Evolutionary conservation across 176 grass and related monocot genomes (phyloP).

Genomic region (Chloris gayana): DNA sequence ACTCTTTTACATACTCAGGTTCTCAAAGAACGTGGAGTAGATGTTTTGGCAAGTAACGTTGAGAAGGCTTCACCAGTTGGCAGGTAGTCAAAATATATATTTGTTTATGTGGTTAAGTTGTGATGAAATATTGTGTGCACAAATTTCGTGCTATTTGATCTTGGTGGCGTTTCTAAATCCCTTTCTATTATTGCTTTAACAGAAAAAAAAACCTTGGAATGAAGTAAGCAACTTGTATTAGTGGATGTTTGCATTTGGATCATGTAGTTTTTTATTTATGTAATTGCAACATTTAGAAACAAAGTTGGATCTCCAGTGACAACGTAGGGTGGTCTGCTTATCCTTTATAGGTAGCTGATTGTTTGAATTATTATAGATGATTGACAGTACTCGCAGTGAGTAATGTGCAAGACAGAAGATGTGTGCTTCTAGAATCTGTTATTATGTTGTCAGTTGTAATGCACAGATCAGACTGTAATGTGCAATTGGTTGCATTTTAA

Average conservation of each 20-base stretch:
- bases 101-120: background rate
- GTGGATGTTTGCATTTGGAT: too few relatives aligned
- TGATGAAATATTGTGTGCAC: background rate
- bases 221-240: too few relatives aligned
- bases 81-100: slow-evolving; percentile 50
- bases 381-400: too few relatives aligned
- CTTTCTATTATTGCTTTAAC: background rate
- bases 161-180: background rate
- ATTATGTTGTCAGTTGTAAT: background rate
- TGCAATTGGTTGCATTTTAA: slow-evolving; percentile 20
- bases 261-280: too few relatives aligned
- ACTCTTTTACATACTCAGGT: slow-evolving; percentile 57
- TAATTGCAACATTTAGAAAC: too few relatives aligned
- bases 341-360: background rate
- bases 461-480: background rate
- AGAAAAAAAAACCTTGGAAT: too few relatives aligned
- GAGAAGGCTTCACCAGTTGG: slow-evolving; percentile 62
- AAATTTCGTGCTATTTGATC: slow-evolving; percentile 12
- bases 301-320: background rate
- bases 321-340: background rate
- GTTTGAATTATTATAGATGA: background rate
- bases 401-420: background rate
- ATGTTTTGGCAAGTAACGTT: slow-evolving; percentile 60
- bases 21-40: slow-evolving; percentile 91
- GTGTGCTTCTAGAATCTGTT: background rate